Conservation (phyloP, 2,329 filamentous ascomycete species). For the Fusarium solani-melongenae region DNA sequence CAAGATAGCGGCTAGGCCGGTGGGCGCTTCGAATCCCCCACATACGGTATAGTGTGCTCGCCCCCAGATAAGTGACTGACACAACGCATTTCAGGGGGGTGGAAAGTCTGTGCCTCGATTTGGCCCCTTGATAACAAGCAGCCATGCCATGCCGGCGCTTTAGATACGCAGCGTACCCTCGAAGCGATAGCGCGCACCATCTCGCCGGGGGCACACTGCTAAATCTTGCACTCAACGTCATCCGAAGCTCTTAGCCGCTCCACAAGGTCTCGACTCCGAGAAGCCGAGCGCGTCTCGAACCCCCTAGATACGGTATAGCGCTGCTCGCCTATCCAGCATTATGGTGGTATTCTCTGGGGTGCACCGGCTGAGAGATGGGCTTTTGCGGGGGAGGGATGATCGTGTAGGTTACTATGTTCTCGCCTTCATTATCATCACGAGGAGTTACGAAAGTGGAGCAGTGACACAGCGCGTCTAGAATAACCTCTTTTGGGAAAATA, state of each 20-base stretch:
- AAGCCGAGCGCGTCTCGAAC: constrained; percentile 1
- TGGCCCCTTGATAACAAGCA: background rate
- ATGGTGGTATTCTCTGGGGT: background rate
- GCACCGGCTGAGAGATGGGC: background rate
- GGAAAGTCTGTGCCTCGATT: background rate
- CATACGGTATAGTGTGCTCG: background rate
- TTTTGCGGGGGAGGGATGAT: background rate
- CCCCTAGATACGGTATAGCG: constrained; percentile 1
- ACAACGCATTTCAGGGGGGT: background rate
- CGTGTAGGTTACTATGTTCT: background rate
- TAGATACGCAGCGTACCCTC: too few species aligned
- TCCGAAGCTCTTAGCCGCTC: background rate
- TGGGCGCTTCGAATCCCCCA: constrained; percentile 4
- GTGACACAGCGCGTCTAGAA: background rate
- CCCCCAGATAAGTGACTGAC: background rate
- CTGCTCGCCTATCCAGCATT: too few species aligned
- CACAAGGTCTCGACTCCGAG: background rate
- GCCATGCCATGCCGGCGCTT: background rate
- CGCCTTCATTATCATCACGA: background rate
- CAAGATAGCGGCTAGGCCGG: background rate
- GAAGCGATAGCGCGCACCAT: background rate
- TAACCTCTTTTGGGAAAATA: background rate
- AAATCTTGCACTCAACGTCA: background rate
- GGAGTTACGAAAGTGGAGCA: background rate
- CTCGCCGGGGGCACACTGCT: background rate